Evolutionary conservation across 2,329 filamentous ascomycete genomes (phyloP), one percentile per base, ranked within the genome.

Genomic region (Paecilomyces niveus): DNA sequence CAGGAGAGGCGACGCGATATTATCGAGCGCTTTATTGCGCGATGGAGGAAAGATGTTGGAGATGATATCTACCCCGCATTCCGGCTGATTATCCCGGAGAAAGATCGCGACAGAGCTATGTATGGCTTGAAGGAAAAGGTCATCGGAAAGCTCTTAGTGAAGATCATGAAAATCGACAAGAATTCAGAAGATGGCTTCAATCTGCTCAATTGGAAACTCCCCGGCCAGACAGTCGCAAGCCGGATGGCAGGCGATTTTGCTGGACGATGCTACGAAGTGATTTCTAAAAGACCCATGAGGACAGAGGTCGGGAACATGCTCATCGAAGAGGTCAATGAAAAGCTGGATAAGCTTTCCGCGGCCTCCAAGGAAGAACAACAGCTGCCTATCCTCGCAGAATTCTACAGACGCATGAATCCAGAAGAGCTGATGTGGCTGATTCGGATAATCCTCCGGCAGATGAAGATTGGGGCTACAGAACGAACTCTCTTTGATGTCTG

Each of bases 371-470:
- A 97, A 76, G 83, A 89, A n/a, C 84, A 93, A 62, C 93, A 97
- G 66, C 71, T 91, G 49, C 86, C 86, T 0, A 88, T 99, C 33
- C 85, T 97, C 64, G 83, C 89, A 62, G 82, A 86, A 3, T 96
- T 97, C 69, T 97, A 97, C 73, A 83, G 86, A 53, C 83, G 85
- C 24, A 97, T 97, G 94, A 95, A 95, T 65, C 84, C 94, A 0
- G 89, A 96, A 63, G 94, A 99, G 76, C 77, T 99, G 64, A 88
- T 89, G 78, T 99, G 94, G 94, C 79, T 97, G 57, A 90, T 99
- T 62, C 88, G 93, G 13, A 97, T 99, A 67, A 88, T 99, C 53
- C 79, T 97, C 29, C 89, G 89, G 61, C 89, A 87, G 66, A 88
- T 88, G 85, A 88, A 86, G 68, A 80, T 86, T 55, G 83, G 84